Base-by-base conservation (phyloP, 2,329 filamentous ascomycete species). In the Nothophoma quercina region DNA sequence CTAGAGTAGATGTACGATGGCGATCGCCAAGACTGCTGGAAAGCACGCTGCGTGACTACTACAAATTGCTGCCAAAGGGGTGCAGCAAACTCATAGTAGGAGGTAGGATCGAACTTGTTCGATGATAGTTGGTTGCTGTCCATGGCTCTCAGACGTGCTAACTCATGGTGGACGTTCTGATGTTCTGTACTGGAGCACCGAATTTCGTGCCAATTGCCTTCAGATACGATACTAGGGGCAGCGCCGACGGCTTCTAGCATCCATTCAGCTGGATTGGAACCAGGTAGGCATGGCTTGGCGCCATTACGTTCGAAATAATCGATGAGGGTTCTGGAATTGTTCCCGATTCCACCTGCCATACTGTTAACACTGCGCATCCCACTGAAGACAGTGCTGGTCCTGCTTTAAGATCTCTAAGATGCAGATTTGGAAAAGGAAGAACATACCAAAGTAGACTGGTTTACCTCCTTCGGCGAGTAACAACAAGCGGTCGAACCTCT, bases 401-500 rank as follows among this genome's bases (percentile, higher is more conserved):
- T 26, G 23, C 23, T 5, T 10, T 26, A 10, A 26, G 23, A 10
- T 5, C 23, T 26, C 10, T 10, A 26, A 26, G 23, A 5, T 26
- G 23, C 23, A 5, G 23, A 26, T 26, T 5, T 6, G 23, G 23
- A 10, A 26, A 26, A 26, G 6, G 23, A 26, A 26, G 10, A 26
- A 26, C 23, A 26, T 26, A 26, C 23, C 90, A 67, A 91, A 93
- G 77, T 93, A 93, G 35, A 92, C 87, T 1, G 88, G 90, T 68
- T 79, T 84, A 44, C 90, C 90, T 40, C 89, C 89, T 68, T 85
- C 88, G n/a, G 86, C 86, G 7, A 93, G 78, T 75, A 93, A 89
- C 16, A 93, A 80, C 4, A 95, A 82, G 39, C 88, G 83, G 65
- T 93, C 89, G 69, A 95, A 97, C 48, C 90, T 87, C 72, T 96